Percentiles rank a stretch among this genome's conserved stretches.
Conservation (phyloP, 2,329 filamentous ascomycete genomes). For the Microdochium trichocladiopsis region DNA sequence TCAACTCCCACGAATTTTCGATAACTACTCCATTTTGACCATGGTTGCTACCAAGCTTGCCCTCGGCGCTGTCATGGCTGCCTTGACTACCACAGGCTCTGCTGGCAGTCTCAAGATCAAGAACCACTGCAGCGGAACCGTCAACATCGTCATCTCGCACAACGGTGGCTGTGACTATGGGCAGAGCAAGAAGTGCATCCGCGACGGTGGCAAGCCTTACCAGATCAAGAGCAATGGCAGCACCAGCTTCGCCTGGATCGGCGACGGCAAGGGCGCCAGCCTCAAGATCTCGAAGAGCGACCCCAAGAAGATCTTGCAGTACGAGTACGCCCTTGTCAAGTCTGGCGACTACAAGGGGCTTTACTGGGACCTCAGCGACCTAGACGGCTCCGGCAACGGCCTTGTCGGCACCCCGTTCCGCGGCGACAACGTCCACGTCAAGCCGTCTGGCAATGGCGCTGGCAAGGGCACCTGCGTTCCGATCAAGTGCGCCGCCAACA, state of each 20-base stretch:
- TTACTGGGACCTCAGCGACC: conserved; percentile 6
- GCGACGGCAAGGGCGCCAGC: conserved; percentile 1
- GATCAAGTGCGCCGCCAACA: conserved; percentile 3
- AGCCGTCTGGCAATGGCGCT: conserved; percentile 3
- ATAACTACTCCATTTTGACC: too few species aligned
- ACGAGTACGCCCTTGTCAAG: conserved; percentile 3
- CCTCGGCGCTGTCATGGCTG: background rate
- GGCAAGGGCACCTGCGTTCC: conserved; percentile 3
- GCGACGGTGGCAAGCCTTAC: background rate
- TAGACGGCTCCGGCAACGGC: conserved; percentile 5
- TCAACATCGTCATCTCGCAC: background rate
- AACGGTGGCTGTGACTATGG: background rate
- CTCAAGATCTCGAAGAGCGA: conserved; percentile 4
- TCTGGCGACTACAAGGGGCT: background rate
- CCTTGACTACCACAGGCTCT: background rate
- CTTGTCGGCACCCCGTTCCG: conserved; percentile 6
- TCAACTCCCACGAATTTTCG: too few species aligned
- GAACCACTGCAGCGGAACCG: background rate
- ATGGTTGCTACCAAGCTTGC: too few species aligned
- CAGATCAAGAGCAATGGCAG: background rate
- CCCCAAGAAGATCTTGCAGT: conserved; percentile 5
- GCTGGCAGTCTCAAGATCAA: background rate
- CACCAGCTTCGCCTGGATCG: background rate
- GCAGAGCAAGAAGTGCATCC: background rate
- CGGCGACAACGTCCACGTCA: conserved; percentile 5